Base-by-base conservation (phyloP, 73 alveolate species). In the Chromera velia region DNA sequence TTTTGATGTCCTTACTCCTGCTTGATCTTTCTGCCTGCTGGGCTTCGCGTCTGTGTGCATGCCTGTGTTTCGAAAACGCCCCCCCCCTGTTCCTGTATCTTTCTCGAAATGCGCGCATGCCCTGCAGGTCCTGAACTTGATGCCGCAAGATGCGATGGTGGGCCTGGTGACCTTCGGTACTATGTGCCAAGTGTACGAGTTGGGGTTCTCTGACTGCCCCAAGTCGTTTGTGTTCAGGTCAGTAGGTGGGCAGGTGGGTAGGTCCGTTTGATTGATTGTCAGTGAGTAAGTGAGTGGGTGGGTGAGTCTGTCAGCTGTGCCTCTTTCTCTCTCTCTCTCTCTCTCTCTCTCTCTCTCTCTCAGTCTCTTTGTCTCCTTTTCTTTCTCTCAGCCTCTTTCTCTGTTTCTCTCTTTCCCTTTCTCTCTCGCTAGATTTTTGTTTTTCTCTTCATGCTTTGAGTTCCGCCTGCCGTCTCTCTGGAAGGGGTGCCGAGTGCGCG, bases 111-210 rank as follows among this genome's bases (percentile, higher is more conserved):
- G n/a, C n/a, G n/a, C n/a, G n/a, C n/a, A n/a, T n/a, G n/a, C n/a
- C n/a, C n/a, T n/a, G n/a, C 40, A 88, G 85, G 88, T 94, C 69
- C 85, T 96, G 62, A 90, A 91, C 76, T 89, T 95, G 55, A 90
- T 97, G 69, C 99, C 99, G 24, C 93, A 93, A 76, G 98, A 96
- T 48, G 96, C 98, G 32, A 89, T 93, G 63, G 95, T 97, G 34
- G 99, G 99, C 28, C 83, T 97, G 78, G 96, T 97, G 71, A 97
- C 99, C 68, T 96, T 88, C 83, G 99, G 99, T 17, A 93, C 94
- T 68, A 93, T 78, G 85, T 78, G 85, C 85, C 69, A 78, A 13
- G 85, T 78, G 47, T 79, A 78, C 74, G 87, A 90, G 88, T 67
- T 74, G 88, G 85, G 26, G 4, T 40, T 40, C 55, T 7, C 55